Conservation (phyloP, 2,329 filamentous ascomycete species). For the Chrysoporthe deuterocubensis region DNA sequence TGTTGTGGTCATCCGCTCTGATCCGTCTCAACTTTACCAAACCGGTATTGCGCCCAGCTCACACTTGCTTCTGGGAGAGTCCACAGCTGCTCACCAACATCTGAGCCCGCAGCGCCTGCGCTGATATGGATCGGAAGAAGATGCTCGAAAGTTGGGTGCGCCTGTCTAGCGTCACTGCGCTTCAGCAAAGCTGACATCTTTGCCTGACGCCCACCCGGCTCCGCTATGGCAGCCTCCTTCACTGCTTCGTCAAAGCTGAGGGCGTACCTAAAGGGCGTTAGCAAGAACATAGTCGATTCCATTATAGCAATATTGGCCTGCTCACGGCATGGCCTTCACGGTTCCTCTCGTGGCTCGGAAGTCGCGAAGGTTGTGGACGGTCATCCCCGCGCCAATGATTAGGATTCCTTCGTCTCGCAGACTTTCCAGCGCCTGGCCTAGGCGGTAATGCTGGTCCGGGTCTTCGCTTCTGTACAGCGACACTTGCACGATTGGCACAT, state of each 20-base stretch:
- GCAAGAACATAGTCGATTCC: background rate
- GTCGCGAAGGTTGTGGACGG: conserved; percentile 55
- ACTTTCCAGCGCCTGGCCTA: conserved; percentile 56
- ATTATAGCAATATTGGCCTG: conserved; percentile 6
- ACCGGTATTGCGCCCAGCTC: background rate
- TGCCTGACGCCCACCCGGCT: conserved; percentile 45
- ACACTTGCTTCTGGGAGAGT: background rate
- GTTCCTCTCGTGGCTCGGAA: conserved; percentile 29
- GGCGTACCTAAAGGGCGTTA: conserved; percentile 23
- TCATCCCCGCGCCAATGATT: conserved; percentile 64
- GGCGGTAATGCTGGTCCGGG: conserved; percentile 55
- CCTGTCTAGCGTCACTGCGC: conserved; percentile 58
- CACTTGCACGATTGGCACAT: conserved; percentile 62
- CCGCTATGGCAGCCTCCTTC: conserved; percentile 52
- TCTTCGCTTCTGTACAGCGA: conserved; percentile 60
- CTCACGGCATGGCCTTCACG: conserved; percentile 27
- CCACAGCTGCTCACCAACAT: conserved; percentile 19
- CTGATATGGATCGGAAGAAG: conserved; percentile 62
- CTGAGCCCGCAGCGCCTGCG: conserved; percentile 55
- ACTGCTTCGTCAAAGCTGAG: conserved; percentile 60
- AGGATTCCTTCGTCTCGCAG: conserved; percentile 60
- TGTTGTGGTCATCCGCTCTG: background rate
- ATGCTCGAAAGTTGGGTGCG: conserved; percentile 69
- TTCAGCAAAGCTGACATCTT: conserved; percentile 51
- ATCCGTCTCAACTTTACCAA: background rate